Conservation (phyloP, 2,329 filamentous ascomycete species). For the Aureobasidium sp. region DNA sequence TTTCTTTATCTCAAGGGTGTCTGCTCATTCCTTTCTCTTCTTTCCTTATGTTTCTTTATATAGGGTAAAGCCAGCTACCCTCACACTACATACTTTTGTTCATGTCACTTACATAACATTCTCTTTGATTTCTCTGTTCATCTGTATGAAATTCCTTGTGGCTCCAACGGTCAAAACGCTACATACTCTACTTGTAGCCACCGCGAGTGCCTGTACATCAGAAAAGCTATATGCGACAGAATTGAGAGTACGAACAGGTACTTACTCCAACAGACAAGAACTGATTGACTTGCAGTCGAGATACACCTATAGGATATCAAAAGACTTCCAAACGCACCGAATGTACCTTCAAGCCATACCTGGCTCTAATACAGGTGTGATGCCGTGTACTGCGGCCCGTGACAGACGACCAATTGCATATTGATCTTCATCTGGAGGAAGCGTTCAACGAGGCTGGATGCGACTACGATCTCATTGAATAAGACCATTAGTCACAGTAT, state of each 20-base stretch:
- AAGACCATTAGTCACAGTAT: too few species aligned
- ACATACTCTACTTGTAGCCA: neutral
- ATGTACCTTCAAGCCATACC: too few species aligned
- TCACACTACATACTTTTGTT: neutral
- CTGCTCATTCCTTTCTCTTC: neutral
- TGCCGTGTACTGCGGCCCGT: too few species aligned
- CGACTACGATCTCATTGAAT: too few species aligned
- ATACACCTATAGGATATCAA: neutral
- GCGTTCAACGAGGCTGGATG: too few species aligned
- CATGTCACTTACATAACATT: neutral
- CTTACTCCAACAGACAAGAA: neutral
- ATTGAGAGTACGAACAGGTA: neutral
- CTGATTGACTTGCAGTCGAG: neutral
- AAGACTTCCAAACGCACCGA: too few species aligned
- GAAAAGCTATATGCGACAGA: neutral
- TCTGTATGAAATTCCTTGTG: neutral
- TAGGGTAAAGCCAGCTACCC: constrained; percentile 1
- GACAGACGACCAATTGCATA: too few species aligned
- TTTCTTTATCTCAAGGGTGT: neutral
- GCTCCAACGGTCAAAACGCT: neutral
- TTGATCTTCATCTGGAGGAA: too few species aligned
- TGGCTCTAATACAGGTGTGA: too few species aligned
- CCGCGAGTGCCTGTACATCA: neutral
- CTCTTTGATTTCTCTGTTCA: neutral
- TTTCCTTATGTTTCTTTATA: neutral